Conservation (phyloP, 108 stramenopile genomes). For the Nannochloropsis granulata region DNA sequence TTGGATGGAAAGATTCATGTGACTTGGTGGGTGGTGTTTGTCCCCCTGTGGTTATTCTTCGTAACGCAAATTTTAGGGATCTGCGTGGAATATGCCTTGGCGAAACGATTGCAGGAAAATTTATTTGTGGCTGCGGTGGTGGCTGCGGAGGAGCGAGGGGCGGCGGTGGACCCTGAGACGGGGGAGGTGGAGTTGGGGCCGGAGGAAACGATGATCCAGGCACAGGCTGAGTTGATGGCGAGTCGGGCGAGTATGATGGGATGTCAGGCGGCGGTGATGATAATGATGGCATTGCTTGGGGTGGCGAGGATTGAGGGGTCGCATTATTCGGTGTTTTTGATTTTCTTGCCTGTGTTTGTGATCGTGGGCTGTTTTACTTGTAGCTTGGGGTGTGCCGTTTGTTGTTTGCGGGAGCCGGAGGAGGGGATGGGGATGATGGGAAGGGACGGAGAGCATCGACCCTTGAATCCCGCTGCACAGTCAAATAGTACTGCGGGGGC, state of each 20-base stretch:
- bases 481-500: not conserved
- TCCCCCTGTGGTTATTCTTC: slow-evolving; percentile 22
- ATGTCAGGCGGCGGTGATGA: slow-evolving; percentile 16
- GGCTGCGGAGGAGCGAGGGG: slow-evolving; percentile 2
- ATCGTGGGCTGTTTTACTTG: slow-evolving; percentile 21
- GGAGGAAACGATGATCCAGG: slow-evolving; percentile 21
- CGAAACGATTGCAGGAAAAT: not conserved
- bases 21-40: slow-evolving; percentile 31
- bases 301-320: slow-evolving; percentile 24
- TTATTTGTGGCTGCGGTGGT: slow-evolving; percentile 1
- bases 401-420: slow-evolving; percentile 3
- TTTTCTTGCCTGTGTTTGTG: slow-evolving; percentile 29
- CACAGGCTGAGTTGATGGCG: slow-evolving; percentile 13
- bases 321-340: slow-evolving; percentile 25
- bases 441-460: not conserved
- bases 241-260: slow-evolving; percentile 1
- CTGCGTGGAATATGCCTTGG: slow-evolving; percentile 13
- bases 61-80: slow-evolving; percentile 6
- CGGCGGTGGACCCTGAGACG: slow-evolving; percentile 7
- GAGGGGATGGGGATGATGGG: not conserved
- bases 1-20: slow-evolving; percentile 3
- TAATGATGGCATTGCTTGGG: slow-evolving; percentile 19
- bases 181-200: not conserved
- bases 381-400: slow-evolving; percentile 28
- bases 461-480: not conserved